Evolutionary conservation across 352 stramenopile genomes (phyloP), one percentile per base, ranked within the genome.

Genomic region (Pythium myriotylum): DNA sequence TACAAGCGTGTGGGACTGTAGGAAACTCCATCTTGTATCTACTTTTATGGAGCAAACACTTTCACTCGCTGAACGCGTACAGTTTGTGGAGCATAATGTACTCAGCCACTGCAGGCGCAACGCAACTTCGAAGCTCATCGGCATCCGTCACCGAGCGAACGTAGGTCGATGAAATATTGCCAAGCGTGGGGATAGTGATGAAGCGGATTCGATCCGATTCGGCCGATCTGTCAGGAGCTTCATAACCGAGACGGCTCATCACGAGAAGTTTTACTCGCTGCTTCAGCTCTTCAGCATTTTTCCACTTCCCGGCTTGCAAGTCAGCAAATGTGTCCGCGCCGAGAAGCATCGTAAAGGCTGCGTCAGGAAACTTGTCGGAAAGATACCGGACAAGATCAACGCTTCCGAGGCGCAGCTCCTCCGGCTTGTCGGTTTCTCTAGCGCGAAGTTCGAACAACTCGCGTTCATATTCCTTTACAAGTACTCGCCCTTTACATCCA

Each of bases 301-400:
- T 96, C 89, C 89, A 96, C 67, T 96, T 96, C 41, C 85, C 86
- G 23, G 76, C 71, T 39, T 84, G 53, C 49, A 96, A 64, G 64
- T 96, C 89, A 7, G 74, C 73, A 70, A 88, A 96, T 49, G 89
- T 95, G 66, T 96, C 89, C 6, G 72, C 86, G 6, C 88, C 89
- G 6, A 96, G 54, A 22, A 96, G 67, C 73, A 93, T 78, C 50
- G 83, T 82, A 27, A 95, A 96, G 27, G 46, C 65, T 22, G 70
- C 72, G 50, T 92, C 59, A 27, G 69, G 72, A 37, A 88, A 53
- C 43, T 73, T 68, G 14, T 73, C 52, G 13, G 58, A 52, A 27
- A 95, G 60, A 37, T 77, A 90, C 1, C 59, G 42, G 24, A 95
- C 62, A 17, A 95, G 67, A 55, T 96, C 88, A 54, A 95, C 85